Evolutionary conservation across 2,329 filamentous ascomycete species (phyloP).

Genomic region (Bipolaris zeicola): DNA sequence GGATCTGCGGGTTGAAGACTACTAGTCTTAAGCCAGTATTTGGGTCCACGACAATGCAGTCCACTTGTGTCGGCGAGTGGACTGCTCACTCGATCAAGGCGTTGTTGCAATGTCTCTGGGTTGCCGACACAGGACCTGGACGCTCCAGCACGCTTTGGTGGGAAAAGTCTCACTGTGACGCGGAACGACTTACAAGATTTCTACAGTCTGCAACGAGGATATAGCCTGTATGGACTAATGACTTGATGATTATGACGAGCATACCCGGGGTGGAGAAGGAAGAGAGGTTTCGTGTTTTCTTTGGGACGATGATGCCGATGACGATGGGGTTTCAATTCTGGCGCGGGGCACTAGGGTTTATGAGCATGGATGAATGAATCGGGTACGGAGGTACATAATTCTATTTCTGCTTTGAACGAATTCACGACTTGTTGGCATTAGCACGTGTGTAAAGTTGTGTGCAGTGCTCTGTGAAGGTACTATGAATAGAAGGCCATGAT

Average conservation of each 20-base stretch:
- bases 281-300: slow-evolving; percentile 25
- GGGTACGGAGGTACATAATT: slow-evolving; percentile 13
- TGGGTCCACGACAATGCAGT: slow-evolving; percentile 16
- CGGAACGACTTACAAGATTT: slow-evolving; percentile 35
- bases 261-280: slow-evolving; percentile 38
- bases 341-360: not conserved
- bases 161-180: slow-evolving; percentile 40
- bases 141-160: slow-evolving; percentile 15
- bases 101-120: slow-evolving; percentile 13
- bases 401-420: slow-evolving; percentile 7
- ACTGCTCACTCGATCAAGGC: slow-evolving; percentile 15
- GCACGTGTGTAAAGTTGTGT: not conserved
- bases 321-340: slow-evolving; percentile 6
- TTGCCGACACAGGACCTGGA: not conserved
- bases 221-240: slow-evolving; percentile 38
- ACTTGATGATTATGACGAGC: slow-evolving; percentile 46
- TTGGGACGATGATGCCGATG: slow-evolving; percentile 1
- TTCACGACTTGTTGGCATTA: slow-evolving; percentile 11
- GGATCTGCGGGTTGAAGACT: slow-evolving; percentile 12
- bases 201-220: slow-evolving; percentile 26
- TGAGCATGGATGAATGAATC: slow-evolving; percentile 6
- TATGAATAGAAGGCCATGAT: not conserved
- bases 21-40: slow-evolving; percentile 11
- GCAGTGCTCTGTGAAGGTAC: not conserved
- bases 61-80: slow-evolving; percentile 22